These are phyloP conservation scores for Boletus huronensis DNA, from an alignment of 768 basidiomycete species.

Conservation along the genomic window DNA sequence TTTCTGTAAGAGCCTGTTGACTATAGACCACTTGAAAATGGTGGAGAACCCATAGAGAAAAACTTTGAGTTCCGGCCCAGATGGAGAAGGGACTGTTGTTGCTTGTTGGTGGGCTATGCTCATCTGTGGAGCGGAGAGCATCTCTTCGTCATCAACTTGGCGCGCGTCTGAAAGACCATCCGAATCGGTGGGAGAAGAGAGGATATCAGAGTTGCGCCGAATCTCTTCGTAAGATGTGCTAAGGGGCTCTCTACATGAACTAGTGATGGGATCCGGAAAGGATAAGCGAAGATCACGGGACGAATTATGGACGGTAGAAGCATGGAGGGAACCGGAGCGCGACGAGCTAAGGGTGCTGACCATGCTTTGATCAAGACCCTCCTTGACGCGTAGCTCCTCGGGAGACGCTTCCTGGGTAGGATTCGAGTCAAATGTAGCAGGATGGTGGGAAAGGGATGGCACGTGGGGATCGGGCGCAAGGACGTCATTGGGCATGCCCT, in stretches of 20 bases:
- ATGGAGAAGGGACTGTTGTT: conserved; percentile 18
- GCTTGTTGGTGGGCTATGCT: conserved; percentile 33
- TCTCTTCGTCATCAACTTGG: conserved; percentile 34
- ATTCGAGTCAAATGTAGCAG: conserved; percentile 27
- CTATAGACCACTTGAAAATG: conserved; percentile 56
- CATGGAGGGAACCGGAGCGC: conserved; percentile 57
- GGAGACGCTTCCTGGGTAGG: conserved; percentile 35
- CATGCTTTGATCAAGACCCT: conserved; percentile 79
- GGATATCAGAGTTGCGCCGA: conserved; percentile 38
- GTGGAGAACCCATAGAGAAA: conserved; percentile 65
- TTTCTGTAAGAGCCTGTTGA: conserved; percentile 57
- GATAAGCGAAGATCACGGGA: conserved; percentile 74
- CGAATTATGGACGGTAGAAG: conserved; percentile 55
- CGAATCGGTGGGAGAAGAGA: conserved; percentile 17
- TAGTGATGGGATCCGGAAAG: conserved; percentile 80
- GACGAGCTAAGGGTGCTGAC: conserved; percentile 75
- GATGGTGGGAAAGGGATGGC: conserved; percentile 16
- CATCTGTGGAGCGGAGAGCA: conserved; percentile 17
- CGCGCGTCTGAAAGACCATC: conserved; percentile 14
- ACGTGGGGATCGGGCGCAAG: conserved; percentile 22
- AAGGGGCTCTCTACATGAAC: conserved; percentile 57
- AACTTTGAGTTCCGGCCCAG: conserved; percentile 51
- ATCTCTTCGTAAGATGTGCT: conserved; percentile 56
- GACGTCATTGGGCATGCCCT: conserved; percentile 32
- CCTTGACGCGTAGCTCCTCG: conserved; percentile 69